Evolutionary conservation across 1,139 yeast genomes (phyloP), one percentile per base, ranked within the genome.

Genomic region (Scheffersomyces insectosa): DNA sequence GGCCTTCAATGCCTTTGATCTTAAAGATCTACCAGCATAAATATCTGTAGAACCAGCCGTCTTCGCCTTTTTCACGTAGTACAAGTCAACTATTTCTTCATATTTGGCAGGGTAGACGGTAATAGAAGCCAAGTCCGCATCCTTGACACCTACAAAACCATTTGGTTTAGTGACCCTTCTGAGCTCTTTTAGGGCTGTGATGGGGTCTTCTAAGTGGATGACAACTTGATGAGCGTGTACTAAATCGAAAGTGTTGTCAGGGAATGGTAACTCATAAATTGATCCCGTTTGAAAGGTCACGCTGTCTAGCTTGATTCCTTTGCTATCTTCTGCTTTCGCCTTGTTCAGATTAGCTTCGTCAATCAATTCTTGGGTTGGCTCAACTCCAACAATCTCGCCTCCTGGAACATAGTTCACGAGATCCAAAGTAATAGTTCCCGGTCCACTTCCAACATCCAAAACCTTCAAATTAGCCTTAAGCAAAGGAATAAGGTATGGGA

Each of bases 361-460:
- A 15, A 70, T 44, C 25, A 70, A 51, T 16, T 56, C 69, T 32
- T 53, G 51, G 1, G 65, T 59, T 13, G 70, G 64, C 28, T 71
- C 77, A 16, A 71, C 48, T 0, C 73, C 76, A 34, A 63, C 49
- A 2, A 70, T 63, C 14, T 48, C 50, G 27, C 70, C 70, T 11
- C 47, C 29, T 3, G 60, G 52, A 6, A 66, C 51, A 44, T 66
- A 62, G 35, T 53, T 48, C n/a, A 69, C 72, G 33, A 68, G 49
- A 43, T 67, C 75, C 13, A 59, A 45, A 10, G 72, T 66, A 39
- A 71, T 71, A 14, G 75, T 57, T 1, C 74, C 77, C 2, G 76
- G 76, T 0, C 77, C 77, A 47, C 68, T 65, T 2, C 77, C 77
- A 12, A 70, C 70, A 47, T 72, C 77, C 15, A 71, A 59, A n/a